phyloP scores from a whole-genome alignment of 352 stramenopile species.

The Pythium brassicae region DNA sequence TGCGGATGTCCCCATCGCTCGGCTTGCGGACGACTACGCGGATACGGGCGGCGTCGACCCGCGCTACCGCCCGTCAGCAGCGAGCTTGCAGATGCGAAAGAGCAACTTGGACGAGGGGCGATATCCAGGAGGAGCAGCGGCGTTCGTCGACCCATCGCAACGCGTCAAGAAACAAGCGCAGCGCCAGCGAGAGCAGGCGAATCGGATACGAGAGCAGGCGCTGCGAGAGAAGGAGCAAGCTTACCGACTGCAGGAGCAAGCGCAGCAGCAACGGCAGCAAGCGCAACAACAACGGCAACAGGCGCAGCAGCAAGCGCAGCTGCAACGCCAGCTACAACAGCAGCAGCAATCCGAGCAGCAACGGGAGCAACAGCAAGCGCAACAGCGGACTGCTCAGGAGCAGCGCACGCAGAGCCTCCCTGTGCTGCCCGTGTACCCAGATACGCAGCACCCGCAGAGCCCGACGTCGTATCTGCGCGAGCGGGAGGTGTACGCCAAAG shows the following conservation, averaged over 20 bases:
- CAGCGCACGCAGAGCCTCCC: conserved; percentile 1
- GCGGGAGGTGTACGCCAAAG: conserved; percentile 6
- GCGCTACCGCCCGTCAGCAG: background rate
- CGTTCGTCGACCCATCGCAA: background rate
- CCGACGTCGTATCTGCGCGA: conserved; percentile 12
- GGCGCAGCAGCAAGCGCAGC: background rate
- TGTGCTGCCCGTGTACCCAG: background rate
- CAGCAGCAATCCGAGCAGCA: background rate
- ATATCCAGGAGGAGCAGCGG: background rate
- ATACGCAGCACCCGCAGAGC: background rate
- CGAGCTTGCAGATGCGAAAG: conserved; percentile 8
- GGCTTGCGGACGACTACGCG: background rate
- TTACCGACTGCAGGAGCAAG: too few species aligned
- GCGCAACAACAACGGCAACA: conserved; percentile 1
- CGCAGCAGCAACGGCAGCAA: conserved; percentile 3
- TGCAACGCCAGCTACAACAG: background rate
- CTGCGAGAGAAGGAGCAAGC: background rate
- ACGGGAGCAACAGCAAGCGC: background rate
- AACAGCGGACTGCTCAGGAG: background rate
- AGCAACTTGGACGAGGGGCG: conserved; percentile 14
- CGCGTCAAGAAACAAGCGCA: background rate
- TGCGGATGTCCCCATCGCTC: conserved; percentile 5
- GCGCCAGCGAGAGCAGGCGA: background rate
- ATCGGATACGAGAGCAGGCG: background rate
- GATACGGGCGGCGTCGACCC: background rate